phyloP scores from a whole-genome alignment of 306 rosid species.

The Cucurbita argyrosperma region DNA sequence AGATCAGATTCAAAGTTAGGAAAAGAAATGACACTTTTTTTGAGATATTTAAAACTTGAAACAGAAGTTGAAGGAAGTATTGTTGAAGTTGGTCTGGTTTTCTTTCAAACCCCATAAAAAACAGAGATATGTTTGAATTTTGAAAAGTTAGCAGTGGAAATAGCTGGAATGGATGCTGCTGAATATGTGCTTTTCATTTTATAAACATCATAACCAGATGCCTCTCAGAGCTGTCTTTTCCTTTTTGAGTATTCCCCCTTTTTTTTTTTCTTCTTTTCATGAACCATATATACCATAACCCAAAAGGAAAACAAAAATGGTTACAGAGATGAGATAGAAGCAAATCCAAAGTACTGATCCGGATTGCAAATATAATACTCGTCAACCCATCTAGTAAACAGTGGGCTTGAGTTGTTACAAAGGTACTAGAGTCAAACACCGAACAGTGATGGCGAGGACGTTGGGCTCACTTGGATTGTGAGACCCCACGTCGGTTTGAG shows the following conservation, averaged over 20 bases:
- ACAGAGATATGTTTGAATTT: neutral
- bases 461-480: too few species aligned
- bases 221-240: neutral
- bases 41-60: neutral
- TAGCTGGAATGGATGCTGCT: neutral
- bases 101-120: neutral
- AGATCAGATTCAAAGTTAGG: slow-evolving; percentile 30
- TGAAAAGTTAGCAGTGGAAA: neutral
- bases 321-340: neutral
- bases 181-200: neutral
- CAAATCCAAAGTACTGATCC: slow-evolving; percentile 21
- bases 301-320: neutral
- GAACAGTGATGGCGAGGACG: too few species aligned
- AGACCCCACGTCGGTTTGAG: too few species aligned
- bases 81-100: too few species aligned
- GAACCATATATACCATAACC: neutral
- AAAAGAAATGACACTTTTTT: slow-evolving; percentile 35
- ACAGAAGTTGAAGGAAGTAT: neutral
- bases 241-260: neutral
- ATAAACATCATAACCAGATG: neutral
- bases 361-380: slow-evolving; percentile 37
- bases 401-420: too few species aligned
- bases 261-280: neutral
- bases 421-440: too few species aligned
- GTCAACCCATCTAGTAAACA: slow-evolving; percentile 7